Base-by-base conservation (phyloP, 2,329 filamentous ascomycete genomes). In the Periconia digitata region DNA sequence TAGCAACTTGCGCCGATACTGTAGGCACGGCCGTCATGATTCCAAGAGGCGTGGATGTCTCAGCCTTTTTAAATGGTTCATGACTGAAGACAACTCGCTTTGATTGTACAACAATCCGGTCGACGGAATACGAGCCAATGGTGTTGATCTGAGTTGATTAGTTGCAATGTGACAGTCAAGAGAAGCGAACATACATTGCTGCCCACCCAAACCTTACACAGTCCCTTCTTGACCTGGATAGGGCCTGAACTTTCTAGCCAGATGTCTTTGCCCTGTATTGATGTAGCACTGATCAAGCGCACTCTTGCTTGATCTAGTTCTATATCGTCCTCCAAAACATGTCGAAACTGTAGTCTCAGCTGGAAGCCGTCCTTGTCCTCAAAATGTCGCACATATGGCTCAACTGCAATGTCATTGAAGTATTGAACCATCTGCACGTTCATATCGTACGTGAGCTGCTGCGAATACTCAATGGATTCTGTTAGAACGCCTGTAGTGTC, bases 281-380 rank as follows among this genome's bases (percentile, higher is more conserved):
- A 72, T 2, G 76, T 71, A 0, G 78, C 72, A 57, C 80, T 80
- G 3, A 83, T 76, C 8, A 95, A 76, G 22, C 82, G 82, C 17
- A 94, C 72, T 43, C 77, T 85, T 8, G 85, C 79, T 15, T 79
- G 77, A 37, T 90, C 82, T 2, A 94, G 72, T 8, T 80, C 78
- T 8, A 96, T 75, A 1, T 83, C 77, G 39, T 91, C 88, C 0
- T 85, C 82, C 2, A 96, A 74, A 2, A 95, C 70, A 67, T 90
- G 91, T 42, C 81, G 76, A 37, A 96, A 73, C 17, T 79, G 80
- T 2, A 99, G 66, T 2, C 79, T 76, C 16, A 96, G 66, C 8
- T 83, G 81, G 56, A 95, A 92, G 13, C 88, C 85, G 67, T 97
- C 92, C 54, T 80, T 82, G 17, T 84, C 79, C 1, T 85, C 78